Base-by-base conservation (phyloP, 31 red algal genomes). In the Endocladia muricata region DNA sequence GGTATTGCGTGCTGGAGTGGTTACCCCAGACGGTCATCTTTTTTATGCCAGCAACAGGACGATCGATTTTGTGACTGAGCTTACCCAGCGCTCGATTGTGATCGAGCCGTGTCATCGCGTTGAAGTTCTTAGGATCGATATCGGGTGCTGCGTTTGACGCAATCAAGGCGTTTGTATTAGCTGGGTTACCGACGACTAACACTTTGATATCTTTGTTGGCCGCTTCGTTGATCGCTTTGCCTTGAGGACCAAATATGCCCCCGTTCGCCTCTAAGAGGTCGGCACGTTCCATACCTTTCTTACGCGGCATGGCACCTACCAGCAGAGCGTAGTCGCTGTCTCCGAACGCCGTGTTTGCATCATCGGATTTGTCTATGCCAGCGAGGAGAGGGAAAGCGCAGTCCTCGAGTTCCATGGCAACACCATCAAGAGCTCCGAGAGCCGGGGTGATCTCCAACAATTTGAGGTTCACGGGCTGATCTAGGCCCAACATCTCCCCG, bases 1-100 rank as follows among this genome's bases (percentile, higher is more conserved):
- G 97, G 79, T 99, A 99, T 77, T 99, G 97, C 5, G 93, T 96
- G 37, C 63, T 51, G 9, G 93, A 96, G 65, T 99, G 97, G 67
- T 99, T 99, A 40, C 97, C 97, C 97, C 97, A 99, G 61, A 99
- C 91, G 47, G 88, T 69, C 5, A 94, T 66, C 21, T 62, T 54
- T 40, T 96, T 57, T 1, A 99, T 74, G 55, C 94, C 88, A 17
- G 48, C 59, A 22, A 93, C 91, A 22, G 51, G 71, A 7, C 47
- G 61, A 13, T 61, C 73, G 3, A 78, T 81, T 68, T 93, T 93
- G 34, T 28, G 43, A 41, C 93, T 89, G 33, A 99, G 35, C 61
- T 88, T 75, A 33, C 66, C 81, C 32, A 88, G 76, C 13, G 97
- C 93, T 33, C 97, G 92, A 55, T 96, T 96, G 44, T 99, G 93